A percentile compares a stretch with the other conserved stretches of the same genome.
These are phyloP conservation scores for Chaetomiaceae sp. DNA, from an alignment of 2,329 filamentous ascomycete species.

Conservation along the genomic window DNA sequence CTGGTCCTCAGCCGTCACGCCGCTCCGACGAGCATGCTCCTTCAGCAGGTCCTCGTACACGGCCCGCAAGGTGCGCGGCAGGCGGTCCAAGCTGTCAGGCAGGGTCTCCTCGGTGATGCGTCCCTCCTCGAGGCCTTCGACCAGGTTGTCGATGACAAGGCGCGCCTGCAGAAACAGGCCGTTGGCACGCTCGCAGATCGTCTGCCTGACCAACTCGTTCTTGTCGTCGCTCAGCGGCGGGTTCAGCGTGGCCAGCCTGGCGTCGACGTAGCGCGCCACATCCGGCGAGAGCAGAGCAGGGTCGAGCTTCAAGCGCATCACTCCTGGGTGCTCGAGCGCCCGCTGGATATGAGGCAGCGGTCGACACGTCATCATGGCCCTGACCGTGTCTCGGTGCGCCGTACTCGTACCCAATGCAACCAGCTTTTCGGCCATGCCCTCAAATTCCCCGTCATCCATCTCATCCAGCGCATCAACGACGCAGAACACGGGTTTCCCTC, in stretches of 20 bases:
- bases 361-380: slow-evolving; percentile 37
- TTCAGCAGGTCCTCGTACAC: slow-evolving; percentile 37
- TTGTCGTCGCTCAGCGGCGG: background rate
- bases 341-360: slow-evolving; percentile 28
- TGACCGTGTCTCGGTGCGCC: slow-evolving; percentile 29
- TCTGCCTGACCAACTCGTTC: slow-evolving; percentile 9
- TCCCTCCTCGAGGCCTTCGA: slow-evolving; percentile 20
- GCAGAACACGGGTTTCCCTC: slow-evolving; percentile 27
- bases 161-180: slow-evolving; percentile 35
- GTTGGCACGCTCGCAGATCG: slow-evolving; percentile 22
- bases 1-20: slow-evolving; percentile 32
- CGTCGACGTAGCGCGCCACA: slow-evolving; percentile 23
- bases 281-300: slow-evolving; percentile 30
- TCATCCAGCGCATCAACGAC: slow-evolving; percentile 39
- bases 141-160: slow-evolving; percentile 32
- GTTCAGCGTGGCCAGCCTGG: background rate
- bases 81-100: slow-evolving; percentile 30
- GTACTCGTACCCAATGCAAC: slow-evolving; percentile 21
- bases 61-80: background rate
- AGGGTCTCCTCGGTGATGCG: slow-evolving; percentile 25
- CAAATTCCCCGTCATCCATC: slow-evolving; percentile 25
- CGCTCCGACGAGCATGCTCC: slow-evolving; percentile 33
- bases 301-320: slow-evolving; percentile 32
- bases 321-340: slow-evolving; percentile 8
- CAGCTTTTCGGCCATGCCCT: background rate